These are phyloP conservation scores for Lipomyces kockii DNA, from an alignment of 805 yeast species.

Conservation along the genomic window DNA sequence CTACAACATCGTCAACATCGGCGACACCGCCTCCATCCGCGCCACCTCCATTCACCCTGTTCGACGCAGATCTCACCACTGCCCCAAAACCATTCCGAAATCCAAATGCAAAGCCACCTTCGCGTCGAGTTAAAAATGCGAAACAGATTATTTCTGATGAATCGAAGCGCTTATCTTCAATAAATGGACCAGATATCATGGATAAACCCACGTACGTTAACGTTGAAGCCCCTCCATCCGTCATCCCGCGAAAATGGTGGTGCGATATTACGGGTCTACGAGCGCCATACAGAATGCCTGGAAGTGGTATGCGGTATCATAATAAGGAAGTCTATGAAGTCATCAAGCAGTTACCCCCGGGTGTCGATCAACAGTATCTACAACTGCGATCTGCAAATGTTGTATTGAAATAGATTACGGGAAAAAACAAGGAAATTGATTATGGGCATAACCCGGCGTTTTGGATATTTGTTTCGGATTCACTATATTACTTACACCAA, in stretches of 20 bases:
- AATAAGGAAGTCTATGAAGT: constrained; percentile 84
- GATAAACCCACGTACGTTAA: constrained; percentile 65
- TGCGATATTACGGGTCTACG: constrained; percentile 93
- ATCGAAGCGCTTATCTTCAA: constrained; percentile 58
- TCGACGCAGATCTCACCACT: constrained; percentile 41
- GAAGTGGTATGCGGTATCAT: constrained; percentile 71
- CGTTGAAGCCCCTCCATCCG: constrained; percentile 83
- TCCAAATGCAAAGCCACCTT: constrained; percentile 52
- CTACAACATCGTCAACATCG: constrained; percentile 7
- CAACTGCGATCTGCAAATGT: constrained; percentile 88
- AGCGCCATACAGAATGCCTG: constrained; percentile 73
- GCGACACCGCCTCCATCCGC: constrained; percentile 7
- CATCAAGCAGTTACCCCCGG: constrained; percentile 76
- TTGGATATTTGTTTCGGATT: neutral
- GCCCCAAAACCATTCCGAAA: constrained; percentile 57
- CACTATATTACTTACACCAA: too few species aligned
- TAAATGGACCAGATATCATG: constrained; percentile 44
- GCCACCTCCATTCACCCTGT: constrained; percentile 25
- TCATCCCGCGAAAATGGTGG: constrained; percentile 78
- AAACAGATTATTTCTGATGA: constrained; percentile 81
- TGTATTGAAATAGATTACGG: constrained; percentile 58
- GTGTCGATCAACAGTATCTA: constrained; percentile 90
- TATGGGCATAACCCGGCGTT: neutral
- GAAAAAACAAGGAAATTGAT: neutral
- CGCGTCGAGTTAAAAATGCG: constrained; percentile 70